A percentile compares a stretch with the other conserved stretches of the same genome.
These are phyloP conservation scores for Ramalina intermedia DNA, from an alignment of 495 filamentous ascomycete genomes.

Conservation along the genomic window DNA sequence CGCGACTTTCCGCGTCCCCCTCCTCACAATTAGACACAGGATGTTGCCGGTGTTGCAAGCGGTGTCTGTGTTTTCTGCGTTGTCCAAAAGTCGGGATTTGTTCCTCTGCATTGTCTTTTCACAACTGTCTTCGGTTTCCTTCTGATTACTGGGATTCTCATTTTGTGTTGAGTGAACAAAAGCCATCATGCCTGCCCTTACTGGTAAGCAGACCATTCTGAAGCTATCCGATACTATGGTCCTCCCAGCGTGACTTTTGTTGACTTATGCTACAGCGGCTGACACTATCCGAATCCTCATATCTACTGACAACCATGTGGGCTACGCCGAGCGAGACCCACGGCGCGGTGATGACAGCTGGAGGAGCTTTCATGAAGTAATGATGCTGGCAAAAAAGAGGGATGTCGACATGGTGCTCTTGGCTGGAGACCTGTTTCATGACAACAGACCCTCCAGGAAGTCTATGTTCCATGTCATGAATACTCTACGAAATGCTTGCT, in stretches of 20 bases:
- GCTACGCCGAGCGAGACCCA: constrained; percentile 83
- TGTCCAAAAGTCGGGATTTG: no score
- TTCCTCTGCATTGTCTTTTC: no score
- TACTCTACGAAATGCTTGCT: constrained; percentile 79
- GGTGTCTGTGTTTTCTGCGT: no score
- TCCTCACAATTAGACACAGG: no score
- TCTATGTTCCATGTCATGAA: constrained; percentile 96
- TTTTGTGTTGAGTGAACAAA: background rate
- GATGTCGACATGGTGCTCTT: constrained; percentile 97
- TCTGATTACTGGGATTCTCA: no score
- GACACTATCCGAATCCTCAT: constrained; percentile 94
- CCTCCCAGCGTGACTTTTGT: background rate
- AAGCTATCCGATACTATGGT: background rate
- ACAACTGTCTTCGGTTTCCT: no score
- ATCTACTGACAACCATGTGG: constrained; percentile 93
- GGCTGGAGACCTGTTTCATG: constrained; percentile 91
- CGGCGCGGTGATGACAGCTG: constrained; percentile 94
- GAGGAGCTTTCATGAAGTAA: constrained; percentile 90
- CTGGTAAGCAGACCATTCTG: background rate
- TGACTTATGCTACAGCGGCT: constrained; percentile 33
- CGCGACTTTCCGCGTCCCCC: no score
- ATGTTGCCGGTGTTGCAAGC: no score
- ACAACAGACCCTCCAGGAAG: constrained; percentile 94
- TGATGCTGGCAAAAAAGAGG: constrained; percentile 70
- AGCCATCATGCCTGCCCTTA: constrained; percentile 8